Evolutionary conservation across 192 early-diverging fungal genomes (phyloP), one percentile per base, ranked within the genome.

Genomic region (Linnemannia exigua): DNA sequence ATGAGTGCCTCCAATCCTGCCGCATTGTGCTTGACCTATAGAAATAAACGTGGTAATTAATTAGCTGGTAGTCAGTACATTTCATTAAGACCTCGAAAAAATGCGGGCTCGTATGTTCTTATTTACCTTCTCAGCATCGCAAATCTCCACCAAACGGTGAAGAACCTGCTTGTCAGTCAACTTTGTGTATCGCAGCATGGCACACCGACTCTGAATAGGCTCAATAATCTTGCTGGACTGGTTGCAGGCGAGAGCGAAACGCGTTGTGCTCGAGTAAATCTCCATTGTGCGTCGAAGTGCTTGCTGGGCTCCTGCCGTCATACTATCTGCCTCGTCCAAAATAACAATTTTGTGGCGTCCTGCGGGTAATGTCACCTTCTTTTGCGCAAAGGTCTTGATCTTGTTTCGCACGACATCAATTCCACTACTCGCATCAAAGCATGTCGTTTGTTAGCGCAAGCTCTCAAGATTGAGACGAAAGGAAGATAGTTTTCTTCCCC

Each of bases 331-430:
- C 90, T 99, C 98, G 87, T 99, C 98, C 72, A 99, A 88, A 87
- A 99, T 98, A 52, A 99, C 90, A 79, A 97, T 92, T 88, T 97
- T 97, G 87, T 96, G 95, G 54, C 94, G 85, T 71, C 96, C 96
- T 22, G 95, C 86, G 9, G 97, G 96, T 51, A 99, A 88, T 1
- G 97, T 99, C 20, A 99, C 97, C 76, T 99, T 99, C 77, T 97
- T 99, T 80, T 99, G 97, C 15, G 98, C 98, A 94, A 99, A 99
- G 89, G 96, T 95, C 83, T 99, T 99, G 90, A 99, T 98, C 66
- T 94, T 91, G 90, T 98, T 98, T 66, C 98, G 92, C 19, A 99
- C 97, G 22, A 98, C 96, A 50, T 98, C 97, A 72, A 99, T 98
- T 37, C 97, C 97, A 80, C 97, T 96, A 86, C 15, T 46, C 6